Conservation (phyloP, 164 flowering plant species). For the Tinospora cordifolia region DNA sequence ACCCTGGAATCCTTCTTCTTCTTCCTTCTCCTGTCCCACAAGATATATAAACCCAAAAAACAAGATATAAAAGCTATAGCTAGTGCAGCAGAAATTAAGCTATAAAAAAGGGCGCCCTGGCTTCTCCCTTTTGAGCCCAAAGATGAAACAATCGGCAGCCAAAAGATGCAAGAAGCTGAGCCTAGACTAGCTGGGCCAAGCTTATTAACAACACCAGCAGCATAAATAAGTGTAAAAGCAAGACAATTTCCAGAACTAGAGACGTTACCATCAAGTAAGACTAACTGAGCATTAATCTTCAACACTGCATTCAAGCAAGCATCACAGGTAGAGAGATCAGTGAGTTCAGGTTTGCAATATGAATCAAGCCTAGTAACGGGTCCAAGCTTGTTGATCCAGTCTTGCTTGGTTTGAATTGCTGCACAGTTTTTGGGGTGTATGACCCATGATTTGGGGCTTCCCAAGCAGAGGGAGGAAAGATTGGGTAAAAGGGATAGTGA, state of each 20-base stretch:
- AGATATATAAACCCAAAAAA: background rate
- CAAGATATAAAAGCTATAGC: background rate
- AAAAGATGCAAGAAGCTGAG: conserved; percentile 23
- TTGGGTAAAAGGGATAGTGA: conserved; percentile 30
- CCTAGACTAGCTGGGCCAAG: conserved; percentile 22
- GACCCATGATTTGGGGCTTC: conserved; percentile 31
- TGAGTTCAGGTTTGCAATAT: conserved; percentile 20
- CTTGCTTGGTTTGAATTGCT: conserved; percentile 29
- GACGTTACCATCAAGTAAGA: conserved; percentile 20
- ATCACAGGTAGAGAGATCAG: conserved; percentile 19
- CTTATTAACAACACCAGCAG: conserved; percentile 28
- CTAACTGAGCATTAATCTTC: conserved; percentile 16
- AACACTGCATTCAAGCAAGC: conserved; percentile 29
- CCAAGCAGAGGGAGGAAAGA: conserved; percentile 35
- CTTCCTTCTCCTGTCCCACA: conserved; percentile 14
- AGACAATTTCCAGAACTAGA: conserved; percentile 20
- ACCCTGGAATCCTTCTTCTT: conserved; percentile 9
- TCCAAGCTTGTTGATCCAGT: conserved; percentile 47
- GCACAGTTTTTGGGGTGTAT: conserved; percentile 37
- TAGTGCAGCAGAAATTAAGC: background rate
- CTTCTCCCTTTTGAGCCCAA: background rate
- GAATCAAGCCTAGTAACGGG: conserved; percentile 20
- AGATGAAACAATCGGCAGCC: conserved; percentile 10
- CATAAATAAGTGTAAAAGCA: conserved; percentile 27
- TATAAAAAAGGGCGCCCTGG: background rate